Evolutionary conservation across 2,329 filamentous ascomycete species (phyloP).

Genomic region (Ophiosphaerella herpotricha): DNA sequence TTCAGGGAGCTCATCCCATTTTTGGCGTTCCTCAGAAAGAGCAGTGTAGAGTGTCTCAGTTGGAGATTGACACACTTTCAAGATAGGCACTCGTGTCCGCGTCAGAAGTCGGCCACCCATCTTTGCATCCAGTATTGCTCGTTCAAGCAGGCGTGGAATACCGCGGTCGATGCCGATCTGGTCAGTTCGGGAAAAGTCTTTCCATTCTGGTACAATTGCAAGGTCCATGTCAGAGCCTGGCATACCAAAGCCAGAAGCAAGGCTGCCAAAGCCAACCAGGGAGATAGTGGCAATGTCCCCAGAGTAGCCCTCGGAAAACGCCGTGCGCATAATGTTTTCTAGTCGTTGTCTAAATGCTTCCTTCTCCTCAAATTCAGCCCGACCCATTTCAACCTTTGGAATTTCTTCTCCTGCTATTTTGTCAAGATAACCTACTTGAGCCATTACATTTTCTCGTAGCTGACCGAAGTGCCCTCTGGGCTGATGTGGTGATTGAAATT

Average conservation of each 20-base stretch:
- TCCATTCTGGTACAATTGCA: slow-evolving; percentile 69
- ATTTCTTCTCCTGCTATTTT: slow-evolving; percentile 54
- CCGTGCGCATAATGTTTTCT: slow-evolving; percentile 66
- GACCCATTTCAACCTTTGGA: slow-evolving; percentile 64
- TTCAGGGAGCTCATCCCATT: slow-evolving; percentile 67
- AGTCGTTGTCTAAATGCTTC: slow-evolving; percentile 70
- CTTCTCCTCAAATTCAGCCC: slow-evolving; percentile 69
- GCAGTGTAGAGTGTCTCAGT: slow-evolving; percentile 62
- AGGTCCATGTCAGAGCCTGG: slow-evolving; percentile 92
- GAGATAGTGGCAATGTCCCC: slow-evolving; percentile 62
- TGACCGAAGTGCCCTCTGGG: slow-evolving; percentile 21
- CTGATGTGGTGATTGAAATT: slow-evolving; percentile 14
- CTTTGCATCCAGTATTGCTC: slow-evolving; percentile 70
- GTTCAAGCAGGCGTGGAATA: slow-evolving; percentile 76
- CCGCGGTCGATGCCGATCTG: slow-evolving; percentile 55
- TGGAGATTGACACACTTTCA: slow-evolving; percentile 81
- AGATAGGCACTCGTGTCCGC: slow-evolving; percentile 80
- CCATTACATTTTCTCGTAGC: slow-evolving; percentile 29
- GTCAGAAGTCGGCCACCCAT: slow-evolving; percentile 78
- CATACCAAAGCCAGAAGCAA: slow-evolving; percentile 83
- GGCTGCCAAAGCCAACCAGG: slow-evolving; percentile 79
- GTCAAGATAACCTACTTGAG: slow-evolving; percentile 51
- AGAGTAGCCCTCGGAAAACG: slow-evolving; percentile 56
- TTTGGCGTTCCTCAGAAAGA: slow-evolving; percentile 67
- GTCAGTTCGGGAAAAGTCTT: slow-evolving; percentile 19